Base-by-base conservation (phyloP, 805 yeast species). In the Kodamaea sagamina region DNA sequence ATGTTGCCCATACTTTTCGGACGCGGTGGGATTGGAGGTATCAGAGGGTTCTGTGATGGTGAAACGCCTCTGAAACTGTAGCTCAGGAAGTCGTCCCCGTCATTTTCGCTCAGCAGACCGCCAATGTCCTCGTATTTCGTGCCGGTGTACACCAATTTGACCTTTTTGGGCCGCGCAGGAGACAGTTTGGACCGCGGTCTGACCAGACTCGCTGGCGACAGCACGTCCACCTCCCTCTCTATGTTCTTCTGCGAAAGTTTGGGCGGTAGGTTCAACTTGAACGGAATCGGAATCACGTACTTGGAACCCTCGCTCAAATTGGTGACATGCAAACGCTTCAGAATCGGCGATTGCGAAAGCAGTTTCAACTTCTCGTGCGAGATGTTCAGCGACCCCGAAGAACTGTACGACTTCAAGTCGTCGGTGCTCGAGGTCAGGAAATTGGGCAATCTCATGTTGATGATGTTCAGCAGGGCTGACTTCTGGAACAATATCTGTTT, bases 261-360 rank as follows among this genome's bases (percentile, higher is more conserved):
- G 3, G 76, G 76, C 1, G 76, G 76, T 36, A 71, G 49, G 25
- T 59, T 58, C 31, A 71, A 50, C 4, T 70, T 62, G 48, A 71
- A 70, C 3, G 76, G 76, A 29, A 71, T 67, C 1, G 76, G 75
- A 29, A 70, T 69, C 5, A 62, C 63, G 43, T 70, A 62, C 35
- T 60, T 55, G 36, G 50, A 54, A 11, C 48, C 35, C 5, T 52
- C 55, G n/a, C 49, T 41, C 19, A 43, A 39, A 15, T 57, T 48
- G 16, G 57, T 41, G 22, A 71, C 61, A 50, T 71, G 75, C 19
- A 71, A 54, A 26, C 60, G 60, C 22, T 58, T 65, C 2, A 72
- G 61, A 1, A 64, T 41, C 1, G 74, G 73, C 6, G 71, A 65
- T 7, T 58, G 54, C 5, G 73, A 61, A 17, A 70, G 52, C 37